Evolutionary conservation across 805 yeast genomes (phyloP), one percentile per base, ranked within the genome.

Genomic region (Metschnikowia picachoensis): DNA sequence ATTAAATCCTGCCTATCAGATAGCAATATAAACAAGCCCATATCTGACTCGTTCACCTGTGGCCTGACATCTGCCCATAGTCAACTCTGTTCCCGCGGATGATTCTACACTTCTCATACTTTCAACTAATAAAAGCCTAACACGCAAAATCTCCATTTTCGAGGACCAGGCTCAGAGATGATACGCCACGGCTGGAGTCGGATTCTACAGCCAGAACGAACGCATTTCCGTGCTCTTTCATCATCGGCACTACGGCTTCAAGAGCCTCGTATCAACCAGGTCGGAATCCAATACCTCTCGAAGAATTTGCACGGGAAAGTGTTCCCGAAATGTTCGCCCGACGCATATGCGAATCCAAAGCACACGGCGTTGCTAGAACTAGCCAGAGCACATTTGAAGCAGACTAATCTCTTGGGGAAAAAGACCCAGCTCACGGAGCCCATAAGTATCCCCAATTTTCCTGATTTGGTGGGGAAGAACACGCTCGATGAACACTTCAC

Each of bases 401-500:
- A 73, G 15, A 85, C 88, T 58, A 81, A 80, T 1, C 70, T 91
- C n/a, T 65, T 85, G 30, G 94, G 94, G 1, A 89, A 87, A 58
- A 77, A 78, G 50, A 87, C 96, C 1, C 75, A 77, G 2, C 64
- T 80, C 2, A 63, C 73, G 2, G 76, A 74, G 1, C 91, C 95
- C 0, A 79, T 88, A 2, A 57, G 64, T 14, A 67, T 72, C 10
- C 72, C 85, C 33, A 58, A 74, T 13, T 60, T 91, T 12, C 99
- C 99, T 0, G 63, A 67, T 20, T 61, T 92, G n/a, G 80, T 82
- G 42, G 99, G 98, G 0, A 47, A 61, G 1, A 68, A 56, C n/a
- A 43, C 82, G 8, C 64, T 94, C 8, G 95, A 87, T 60, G 96
- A 88, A 58, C 99, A 94, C 69, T 94, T 94, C 61, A 76, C 80